Evolutionary conservation across 352 stramenopile species (phyloP), one percentile per base, ranked within the genome.

Genomic region (Phytophthora hybrid): DNA sequence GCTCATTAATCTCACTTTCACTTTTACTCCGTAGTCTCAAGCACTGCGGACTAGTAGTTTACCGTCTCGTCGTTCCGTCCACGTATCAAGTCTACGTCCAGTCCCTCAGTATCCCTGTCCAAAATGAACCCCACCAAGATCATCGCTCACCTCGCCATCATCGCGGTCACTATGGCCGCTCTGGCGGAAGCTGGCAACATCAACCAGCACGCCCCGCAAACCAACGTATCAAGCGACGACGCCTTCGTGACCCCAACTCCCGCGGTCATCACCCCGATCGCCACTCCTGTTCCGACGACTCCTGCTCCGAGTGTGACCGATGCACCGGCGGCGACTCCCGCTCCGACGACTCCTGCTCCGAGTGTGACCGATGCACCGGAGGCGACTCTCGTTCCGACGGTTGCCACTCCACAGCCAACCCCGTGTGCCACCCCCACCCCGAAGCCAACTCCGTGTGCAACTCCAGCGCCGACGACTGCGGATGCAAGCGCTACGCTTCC

Each of bases 101-200:
- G 47, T 54, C 47, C 47, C 23, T 29, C 14, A 9, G 41, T 29
- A 3, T 34, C 58, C 32, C 47, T 19, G 18, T 55, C 16, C 32
- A 49, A 51, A 14, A 74, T 74, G 67, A 74, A 74, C 46, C 39
- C 37, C 54, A 52, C 11, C 53, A 69, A 74, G 67, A 19, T 65
- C 3, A 23, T 74, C 54, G 41, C 67, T 1, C 56, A 46, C 16
- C 67, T n/a, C 41, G 59, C 26, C 18, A 23, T 53, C 26, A 44
- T 49, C 18, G 56, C 34, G 19, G 51, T 21, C 19, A 13, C 47
- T 7, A 54, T 54, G n/a, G 2, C n/a, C 18, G 31, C 47, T 3
- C 47, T 54, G 0, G n/a, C n/a, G 47, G n/a, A 54, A 11, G 47
- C 47, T 13, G n/a, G 47, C 3, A 54, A 18, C n/a, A 29, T 54